phyloP scores from a whole-genome alignment of 140 eudicot species.

The Senecio squalidus region DNA sequence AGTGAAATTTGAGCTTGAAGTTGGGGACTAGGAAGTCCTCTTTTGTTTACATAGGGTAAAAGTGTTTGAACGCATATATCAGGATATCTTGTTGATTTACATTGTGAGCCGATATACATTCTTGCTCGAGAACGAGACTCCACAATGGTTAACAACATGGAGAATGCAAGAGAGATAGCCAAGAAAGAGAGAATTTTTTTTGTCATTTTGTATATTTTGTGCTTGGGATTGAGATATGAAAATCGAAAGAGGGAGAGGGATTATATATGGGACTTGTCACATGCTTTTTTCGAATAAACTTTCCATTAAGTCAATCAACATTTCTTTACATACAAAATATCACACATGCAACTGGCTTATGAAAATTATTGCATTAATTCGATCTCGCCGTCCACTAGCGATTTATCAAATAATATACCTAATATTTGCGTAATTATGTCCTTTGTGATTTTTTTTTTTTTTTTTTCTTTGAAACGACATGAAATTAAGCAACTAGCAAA shows the following conservation, averaged over 20 bases:
- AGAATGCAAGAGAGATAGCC: slow-evolving; percentile 25
- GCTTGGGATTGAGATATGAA: slow-evolving; percentile 20
- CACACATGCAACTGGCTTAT: slow-evolving; percentile 26
- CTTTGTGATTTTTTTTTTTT: no score
- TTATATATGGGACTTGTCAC: slow-evolving; percentile 18
- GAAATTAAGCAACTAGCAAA: no score
- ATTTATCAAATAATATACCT: not conserved
- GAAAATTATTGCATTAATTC: slow-evolving; percentile 17
- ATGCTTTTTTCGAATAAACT: slow-evolving; percentile 6
- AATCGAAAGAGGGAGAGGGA: not conserved
- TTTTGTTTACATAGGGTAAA: slow-evolving; percentile 18
- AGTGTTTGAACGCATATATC: slow-evolving; percentile 43
- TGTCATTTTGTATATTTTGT: slow-evolving; percentile 25
- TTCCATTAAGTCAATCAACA: slow-evolving; percentile 1
- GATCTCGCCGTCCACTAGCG: slow-evolving; percentile 21
- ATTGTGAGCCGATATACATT: slow-evolving; percentile 41
- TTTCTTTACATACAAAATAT: slow-evolving; percentile 23
- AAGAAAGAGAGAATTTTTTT: slow-evolving; percentile 25
- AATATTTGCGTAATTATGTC: not conserved
- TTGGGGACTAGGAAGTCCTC: slow-evolving; percentile 32
- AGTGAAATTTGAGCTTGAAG: slow-evolving; percentile 51
- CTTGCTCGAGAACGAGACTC: slow-evolving; percentile 50
- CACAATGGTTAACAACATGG: slow-evolving; percentile 13
- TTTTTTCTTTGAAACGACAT: no score
- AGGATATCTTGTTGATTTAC: slow-evolving; percentile 44